phyloP scores from a whole-genome alignment of 169 alveolate species.

The Babesia ovis region DNA sequence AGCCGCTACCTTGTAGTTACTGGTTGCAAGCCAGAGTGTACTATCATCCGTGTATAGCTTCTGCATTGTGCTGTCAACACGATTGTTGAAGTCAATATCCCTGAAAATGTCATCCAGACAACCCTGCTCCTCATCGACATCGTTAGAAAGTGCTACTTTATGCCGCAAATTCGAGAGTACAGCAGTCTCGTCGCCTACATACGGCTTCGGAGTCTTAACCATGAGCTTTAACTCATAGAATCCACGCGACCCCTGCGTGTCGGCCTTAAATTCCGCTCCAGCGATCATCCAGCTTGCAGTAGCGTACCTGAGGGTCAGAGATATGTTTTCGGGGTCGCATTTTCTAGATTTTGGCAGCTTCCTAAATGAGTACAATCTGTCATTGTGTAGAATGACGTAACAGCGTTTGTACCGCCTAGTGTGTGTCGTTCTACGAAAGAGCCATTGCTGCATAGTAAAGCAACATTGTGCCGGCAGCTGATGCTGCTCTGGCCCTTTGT shows the following conservation, averaged over 20 bases:
- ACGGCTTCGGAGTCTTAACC: conserved; percentile 21
- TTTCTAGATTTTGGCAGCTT: conserved; percentile 42
- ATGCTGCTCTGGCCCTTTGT: conserved; percentile 5
- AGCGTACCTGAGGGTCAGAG: conserved; percentile 21
- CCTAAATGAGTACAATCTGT: conserved; percentile 52
- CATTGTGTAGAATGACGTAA: conserved; percentile 54
- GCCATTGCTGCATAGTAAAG: conserved; percentile 71
- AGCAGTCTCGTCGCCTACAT: conserved; percentile 11
- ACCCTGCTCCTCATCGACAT: background rate
- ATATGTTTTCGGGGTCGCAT: conserved; percentile 24
- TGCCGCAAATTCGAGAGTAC: conserved; percentile 1
- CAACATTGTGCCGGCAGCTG: conserved; percentile 57
- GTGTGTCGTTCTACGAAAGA: conserved; percentile 50
- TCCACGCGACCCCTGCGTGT: conserved; percentile 34
- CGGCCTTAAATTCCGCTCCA: conserved; percentile 62
- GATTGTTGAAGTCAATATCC: conserved; percentile 22
- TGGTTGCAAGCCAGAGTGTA: conserved; percentile 62
- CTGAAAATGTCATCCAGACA: conserved; percentile 32
- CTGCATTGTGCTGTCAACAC: background rate
- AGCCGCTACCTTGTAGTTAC: conserved; percentile 60
- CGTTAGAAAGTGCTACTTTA: conserved; percentile 16
- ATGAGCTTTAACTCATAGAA: conserved; percentile 47
- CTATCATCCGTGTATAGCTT: conserved; percentile 23
- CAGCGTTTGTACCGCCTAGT: conserved; percentile 62
- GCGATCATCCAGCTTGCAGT: conserved; percentile 66